phyloP scores from a whole-genome alignment of 768 basidiomycete species.

The Sporobolomyces phaffii region DNA sequence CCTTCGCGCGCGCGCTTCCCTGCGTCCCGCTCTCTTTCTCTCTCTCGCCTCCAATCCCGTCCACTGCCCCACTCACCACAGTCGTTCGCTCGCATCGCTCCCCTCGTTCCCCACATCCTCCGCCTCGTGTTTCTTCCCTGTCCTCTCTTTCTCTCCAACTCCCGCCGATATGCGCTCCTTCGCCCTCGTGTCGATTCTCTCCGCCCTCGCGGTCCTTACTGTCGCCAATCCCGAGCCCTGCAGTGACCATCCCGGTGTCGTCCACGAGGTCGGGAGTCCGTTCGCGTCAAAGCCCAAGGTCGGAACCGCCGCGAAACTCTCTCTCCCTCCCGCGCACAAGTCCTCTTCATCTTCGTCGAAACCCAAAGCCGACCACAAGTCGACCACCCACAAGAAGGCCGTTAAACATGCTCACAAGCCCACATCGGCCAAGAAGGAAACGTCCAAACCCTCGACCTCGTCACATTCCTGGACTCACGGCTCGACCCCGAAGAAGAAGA shows the following conservation, averaged over 20 bases:
- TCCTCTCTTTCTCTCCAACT: background rate
- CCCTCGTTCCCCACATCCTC: background rate
- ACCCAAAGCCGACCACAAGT: too few species aligned
- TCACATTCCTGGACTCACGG: background rate
- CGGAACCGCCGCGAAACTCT: slow-evolving; percentile 12
- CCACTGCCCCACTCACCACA: background rate
- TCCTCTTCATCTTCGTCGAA: background rate
- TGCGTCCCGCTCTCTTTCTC: background rate
- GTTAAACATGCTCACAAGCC: background rate
- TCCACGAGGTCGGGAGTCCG: slow-evolving; percentile 5
- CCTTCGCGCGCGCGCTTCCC: background rate
- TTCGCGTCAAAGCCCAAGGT: background rate
- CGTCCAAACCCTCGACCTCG: background rate
- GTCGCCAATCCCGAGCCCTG: slow-evolving; percentile 27
- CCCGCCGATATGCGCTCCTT: slow-evolving; percentile 11
- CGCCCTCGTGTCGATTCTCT: slow-evolving; percentile 11
- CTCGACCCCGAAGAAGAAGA: slow-evolving; percentile 7
- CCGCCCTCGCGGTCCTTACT: slow-evolving; percentile 21
- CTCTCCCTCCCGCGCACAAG: background rate
- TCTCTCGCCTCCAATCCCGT: background rate
- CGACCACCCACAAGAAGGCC: too few species aligned
- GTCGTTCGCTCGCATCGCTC: background rate
- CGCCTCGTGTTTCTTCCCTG: background rate
- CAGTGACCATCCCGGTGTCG: slow-evolving; percentile 29
- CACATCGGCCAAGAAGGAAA: background rate